Percentiles rank a stretch among this genome's conserved stretches.
Conservation (phyloP, 352 stramenopile genomes). For the Poterioochromonas sp. region DNA sequence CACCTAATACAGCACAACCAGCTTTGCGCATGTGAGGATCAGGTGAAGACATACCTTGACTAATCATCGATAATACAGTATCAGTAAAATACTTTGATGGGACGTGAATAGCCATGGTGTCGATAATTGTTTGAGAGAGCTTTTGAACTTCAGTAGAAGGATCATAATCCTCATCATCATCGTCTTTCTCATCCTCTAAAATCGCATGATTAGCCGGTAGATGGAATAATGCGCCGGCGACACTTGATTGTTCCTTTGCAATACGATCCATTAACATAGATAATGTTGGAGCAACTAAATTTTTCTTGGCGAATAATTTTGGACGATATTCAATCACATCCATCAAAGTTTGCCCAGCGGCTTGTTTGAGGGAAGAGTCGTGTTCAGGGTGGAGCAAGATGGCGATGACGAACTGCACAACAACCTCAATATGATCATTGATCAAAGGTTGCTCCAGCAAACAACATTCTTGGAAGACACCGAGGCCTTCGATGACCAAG, state of each 20-base stretch:
- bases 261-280: not conserved
- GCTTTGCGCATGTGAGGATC: conserved; percentile 85
- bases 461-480: conserved; percentile 64
- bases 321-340: conserved; percentile 50
- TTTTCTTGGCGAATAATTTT: conserved; percentile 17
- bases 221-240: not conserved
- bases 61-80: conserved; percentile 41
- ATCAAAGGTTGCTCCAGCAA: not conserved
- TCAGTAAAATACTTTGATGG: conserved; percentile 69
- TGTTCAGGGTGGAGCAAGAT: conserved; percentile 20
- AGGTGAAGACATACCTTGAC: conserved; percentile 67
- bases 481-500: conserved; percentile 56
- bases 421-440: not conserved
- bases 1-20: conserved; percentile 85
- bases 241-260: conserved; percentile 30
- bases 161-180: conserved; percentile 58
- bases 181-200: conserved; percentile 51
- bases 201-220: not conserved
- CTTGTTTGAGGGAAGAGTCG: conserved; percentile 12
- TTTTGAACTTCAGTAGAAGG: conserved; percentile 62
- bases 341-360: conserved; percentile 52
- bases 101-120: conserved; percentile 68
- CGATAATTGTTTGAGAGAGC: conserved; percentile 60
- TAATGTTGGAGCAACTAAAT: not conserved
- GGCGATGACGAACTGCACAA: not conserved